Evolutionary conservation across 108 stramenopile genomes (phyloP).

Genomic region (Tribonema minus): DNA sequence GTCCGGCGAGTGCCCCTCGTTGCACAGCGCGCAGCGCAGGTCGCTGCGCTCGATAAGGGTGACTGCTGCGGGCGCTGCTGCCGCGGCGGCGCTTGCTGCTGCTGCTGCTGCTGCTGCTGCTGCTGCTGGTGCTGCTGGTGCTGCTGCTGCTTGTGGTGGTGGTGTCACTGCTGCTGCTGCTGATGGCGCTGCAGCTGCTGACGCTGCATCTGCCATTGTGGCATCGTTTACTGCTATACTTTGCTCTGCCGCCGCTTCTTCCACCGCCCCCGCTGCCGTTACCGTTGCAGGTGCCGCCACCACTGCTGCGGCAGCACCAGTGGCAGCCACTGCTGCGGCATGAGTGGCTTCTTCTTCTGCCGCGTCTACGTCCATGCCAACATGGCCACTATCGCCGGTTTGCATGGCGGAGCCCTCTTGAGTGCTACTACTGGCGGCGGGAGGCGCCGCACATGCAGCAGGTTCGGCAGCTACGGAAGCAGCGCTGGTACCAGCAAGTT

Average conservation of each 20-base stretch:
- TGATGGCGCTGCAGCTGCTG: neutral
- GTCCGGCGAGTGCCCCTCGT: conserved; percentile 23
- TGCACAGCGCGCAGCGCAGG: conserved; percentile 22
- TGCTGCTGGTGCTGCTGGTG: neutral
- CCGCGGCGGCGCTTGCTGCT: conserved; percentile 5
- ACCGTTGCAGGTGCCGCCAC: too few relatives aligned
- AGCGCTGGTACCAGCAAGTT: too few relatives aligned
- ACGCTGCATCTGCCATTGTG: neutral
- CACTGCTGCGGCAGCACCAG: too few relatives aligned
- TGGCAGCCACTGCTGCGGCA: too few relatives aligned
- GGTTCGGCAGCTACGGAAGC: too few relatives aligned
- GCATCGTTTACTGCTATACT: neutral
- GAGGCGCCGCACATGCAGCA: too few relatives aligned
- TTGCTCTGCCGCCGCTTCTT: neutral
- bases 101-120: neutral
- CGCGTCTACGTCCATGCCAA: too few relatives aligned
- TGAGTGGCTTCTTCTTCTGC: too few relatives aligned
- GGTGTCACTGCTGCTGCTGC: neutral
- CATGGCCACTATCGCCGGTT: too few relatives aligned
- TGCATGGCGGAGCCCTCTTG: too few relatives aligned
- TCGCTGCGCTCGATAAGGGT: conserved; percentile 11
- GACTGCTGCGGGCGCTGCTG: neutral
- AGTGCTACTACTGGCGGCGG: too few relatives aligned
- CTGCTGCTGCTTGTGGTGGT: neutral
- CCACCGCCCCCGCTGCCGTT: neutral